Conservation (phyloP, 2,329 filamentous ascomycete species). For the Fusarium incarnatum region DNA sequence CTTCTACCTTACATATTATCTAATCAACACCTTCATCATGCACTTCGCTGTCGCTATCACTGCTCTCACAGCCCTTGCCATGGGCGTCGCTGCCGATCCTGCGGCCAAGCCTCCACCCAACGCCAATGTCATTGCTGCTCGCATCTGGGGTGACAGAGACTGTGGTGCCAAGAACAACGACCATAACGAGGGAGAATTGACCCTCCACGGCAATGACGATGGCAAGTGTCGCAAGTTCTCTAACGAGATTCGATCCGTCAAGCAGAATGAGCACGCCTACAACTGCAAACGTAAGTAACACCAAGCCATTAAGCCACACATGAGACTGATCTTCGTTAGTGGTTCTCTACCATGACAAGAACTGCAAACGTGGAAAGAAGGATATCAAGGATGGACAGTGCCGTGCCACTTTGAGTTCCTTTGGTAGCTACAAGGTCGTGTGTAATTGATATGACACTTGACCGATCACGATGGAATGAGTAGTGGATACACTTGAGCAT, state of each 20-base stretch:
- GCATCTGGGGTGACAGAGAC: constrained; percentile 14
- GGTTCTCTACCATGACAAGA: constrained; percentile 8
- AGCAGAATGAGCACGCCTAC: constrained; percentile 6
- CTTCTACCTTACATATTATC: no score
- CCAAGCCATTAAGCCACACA: fast-evolving
- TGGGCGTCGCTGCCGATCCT: constrained; percentile 12
- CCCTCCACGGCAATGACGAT: constrained; percentile 3
- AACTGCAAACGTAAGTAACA: constrained; percentile 13
- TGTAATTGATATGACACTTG: neutral
- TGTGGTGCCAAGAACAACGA: constrained; percentile 14
- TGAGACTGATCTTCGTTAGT: neutral
- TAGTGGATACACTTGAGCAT: neutral
- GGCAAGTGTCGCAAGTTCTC: constrained; percentile 15
- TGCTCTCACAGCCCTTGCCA: constrained; percentile 1
- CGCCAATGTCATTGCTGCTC: constrained; percentile 21
- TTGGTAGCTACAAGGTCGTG: constrained; percentile 19
- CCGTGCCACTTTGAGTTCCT: neutral
- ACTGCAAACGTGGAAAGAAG: constrained; percentile 28
- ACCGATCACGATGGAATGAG: neutral
- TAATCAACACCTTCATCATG: neutral
- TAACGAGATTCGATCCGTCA: constrained; percentile 12
- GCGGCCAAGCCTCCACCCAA: neutral
- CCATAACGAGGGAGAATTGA: constrained; percentile 18
- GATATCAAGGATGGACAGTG: constrained; percentile 14
- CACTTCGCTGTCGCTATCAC: constrained; percentile 11